Conservation (phyloP, 495 filamentous ascomycete species). For the Zalerion maritima region DNA sequence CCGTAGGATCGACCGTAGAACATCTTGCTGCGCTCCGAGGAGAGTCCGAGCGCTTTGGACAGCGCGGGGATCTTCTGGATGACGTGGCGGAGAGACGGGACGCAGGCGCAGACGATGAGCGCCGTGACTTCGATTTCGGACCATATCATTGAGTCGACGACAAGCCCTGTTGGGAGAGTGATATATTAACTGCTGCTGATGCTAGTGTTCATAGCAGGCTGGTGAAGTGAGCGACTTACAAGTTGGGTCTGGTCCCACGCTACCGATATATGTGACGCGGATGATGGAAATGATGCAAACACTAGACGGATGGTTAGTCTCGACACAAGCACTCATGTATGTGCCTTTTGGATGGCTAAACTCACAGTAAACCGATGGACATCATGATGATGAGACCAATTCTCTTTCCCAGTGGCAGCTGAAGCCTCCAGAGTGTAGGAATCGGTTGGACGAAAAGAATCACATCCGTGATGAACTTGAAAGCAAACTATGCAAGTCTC, state of each 20-base stretch:
- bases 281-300: constrained; percentile 9
- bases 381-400: constrained; percentile 30
- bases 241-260: constrained; percentile 6
- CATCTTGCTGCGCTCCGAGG: constrained; percentile 3
- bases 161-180: constrained; percentile 7
- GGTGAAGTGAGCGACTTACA: constrained; percentile 4
- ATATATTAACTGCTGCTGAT: no score
- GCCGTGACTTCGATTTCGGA: constrained; percentile 15
- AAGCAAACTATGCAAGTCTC: constrained; percentile 10
- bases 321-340: background rate
- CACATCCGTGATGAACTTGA: constrained; percentile 13
- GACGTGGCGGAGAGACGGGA: constrained; percentile 14
- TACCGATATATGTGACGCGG: constrained; percentile 9
- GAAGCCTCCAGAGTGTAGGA: constrained; percentile 13
- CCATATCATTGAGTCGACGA: constrained; percentile 12
- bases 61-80: constrained; percentile 10
- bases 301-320: constrained; percentile 4
- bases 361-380: constrained; percentile 25
- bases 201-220: background rate
- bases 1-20: constrained; percentile 4
- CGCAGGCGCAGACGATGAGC: constrained; percentile 16
- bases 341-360: background rate
- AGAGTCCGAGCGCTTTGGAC: constrained; percentile 9
- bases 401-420: constrained; percentile 22
- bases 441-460: constrained; percentile 17